Evolutionary conservation across 306 rosid species (phyloP), one percentile per base, ranked within the genome.

Genomic region (Sicyos baderoa): DNA sequence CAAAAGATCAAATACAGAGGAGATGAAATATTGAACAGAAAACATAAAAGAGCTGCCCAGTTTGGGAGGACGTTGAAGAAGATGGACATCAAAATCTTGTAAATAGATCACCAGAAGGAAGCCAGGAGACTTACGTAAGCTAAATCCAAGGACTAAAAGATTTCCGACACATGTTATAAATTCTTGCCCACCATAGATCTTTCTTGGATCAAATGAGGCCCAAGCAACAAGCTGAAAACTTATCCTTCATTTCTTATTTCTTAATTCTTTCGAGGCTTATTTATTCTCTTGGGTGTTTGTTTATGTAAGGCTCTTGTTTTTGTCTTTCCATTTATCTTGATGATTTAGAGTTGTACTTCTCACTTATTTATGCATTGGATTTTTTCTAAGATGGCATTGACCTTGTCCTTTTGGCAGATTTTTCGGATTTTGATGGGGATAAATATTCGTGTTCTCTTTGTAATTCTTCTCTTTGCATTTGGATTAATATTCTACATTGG

Each of bases 401-500:
- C 32, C 55, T 70, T 22, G 74, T 48, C 56, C 15, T 72, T 83
- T 76, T 58, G 78, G 76, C 91, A 93, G 98, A 81, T 93, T 56
- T 93, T 90, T 79, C 95, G 94, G 55, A 73, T 93, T 68, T 78
- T 93, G 11, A 69, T 80, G 73, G 84, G 96, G 67, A 84, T 89
- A 73, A 93, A 93, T 77, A 77, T 77, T 23, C 97, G 99, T 25
- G 84, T 88, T 60, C 84, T 88, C 29, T 79, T 82, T 37, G 45
- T 88, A 72, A 77, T 93, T 77, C 77, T 85, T 81, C 79, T 93
- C 72, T 76, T 93, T 29, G 96, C 72, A 21, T 68, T 93, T 35
- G 97, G 88, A 79, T 86, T 57, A 70, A 71, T 93, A 83, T 93
- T 93, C 81, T 93, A 88, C 75, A 9, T 93, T 64, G 99, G 97